Evolutionary conservation across 768 basidiomycete species (phyloP), one percentile per base, ranked within the genome.

Genomic region (Porpolomopsis calyptriformis): DNA sequence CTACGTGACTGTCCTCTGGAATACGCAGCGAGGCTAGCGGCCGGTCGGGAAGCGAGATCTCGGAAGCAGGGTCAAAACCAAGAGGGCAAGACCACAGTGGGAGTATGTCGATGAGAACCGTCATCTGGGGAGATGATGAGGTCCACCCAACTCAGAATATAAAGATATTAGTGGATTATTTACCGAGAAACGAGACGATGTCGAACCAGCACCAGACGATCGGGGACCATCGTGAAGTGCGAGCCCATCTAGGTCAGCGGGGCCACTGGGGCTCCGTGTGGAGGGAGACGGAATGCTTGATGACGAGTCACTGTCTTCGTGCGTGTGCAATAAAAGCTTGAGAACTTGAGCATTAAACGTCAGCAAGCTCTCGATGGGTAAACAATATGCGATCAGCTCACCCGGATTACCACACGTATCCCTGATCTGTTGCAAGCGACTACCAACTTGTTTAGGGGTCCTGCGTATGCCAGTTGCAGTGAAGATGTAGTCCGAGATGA

Each of bases 361-460:
- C 46, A 38, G 51, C 20, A 36, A 51, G 35, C 12, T 38, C 27
- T 29, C 25, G 35, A 31, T 48, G 46, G 40, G 31, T 36, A n/a
- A 27, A 26, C n/a, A n/a, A n/a, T n/a, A n/a, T n/a, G n/a, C n/a
- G n/a, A n/a, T n/a, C n/a, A n/a, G n/a, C n/a, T n/a, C n/a, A n/a
- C n/a, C n/a, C n/a, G n/a, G n/a, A n/a, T n/a, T n/a, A n/a, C 81
- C 77, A 53, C 77, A 73, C 2, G 82, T 81, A 60, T 87, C 83
- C 53, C 82, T 66, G 43, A 87, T 72, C 56, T 86, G 84, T 57
- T 87, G 85, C 25, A 87, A 67, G 46, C 85, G 81, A 56, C 81
- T 84, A 47, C 85, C 84, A 39, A 87, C 84, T 61, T 86, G 84
- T 59, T 86, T 86, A 19, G 84, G 75, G 6, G 81, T 80, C 49